A percentile compares a stretch with the other conserved stretches of the same genome.
phyloP scores from a whole-genome alignment of 805 yeast species.

The Teunomyces tritomae region DNA sequence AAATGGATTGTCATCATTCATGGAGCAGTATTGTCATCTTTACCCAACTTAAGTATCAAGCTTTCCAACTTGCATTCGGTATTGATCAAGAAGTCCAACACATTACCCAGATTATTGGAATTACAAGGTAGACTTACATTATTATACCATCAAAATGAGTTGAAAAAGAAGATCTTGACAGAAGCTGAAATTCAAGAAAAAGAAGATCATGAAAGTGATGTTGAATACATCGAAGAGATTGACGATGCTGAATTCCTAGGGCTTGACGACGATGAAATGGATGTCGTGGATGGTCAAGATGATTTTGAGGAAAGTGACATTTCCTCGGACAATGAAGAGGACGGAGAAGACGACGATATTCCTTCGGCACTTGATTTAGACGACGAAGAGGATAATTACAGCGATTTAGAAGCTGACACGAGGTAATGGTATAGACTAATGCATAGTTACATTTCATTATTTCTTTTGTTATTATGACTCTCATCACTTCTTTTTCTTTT shows the following conservation, averaged over 20 bases:
- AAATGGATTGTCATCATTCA: conserved; percentile 56
- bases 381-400: conserved; percentile 19
- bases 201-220: conserved; percentile 46
- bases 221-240: conserved; percentile 72
- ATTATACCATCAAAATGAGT: conserved; percentile 43
- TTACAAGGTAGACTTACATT: conserved; percentile 49
- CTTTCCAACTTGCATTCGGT: conserved; percentile 47
- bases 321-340: conserved; percentile 20
- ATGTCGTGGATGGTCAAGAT: conserved; percentile 13
- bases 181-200: conserved; percentile 21
- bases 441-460: conserved; percentile 1
- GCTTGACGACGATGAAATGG: conserved; percentile 15
- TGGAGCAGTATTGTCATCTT: conserved; percentile 48
- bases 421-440: conserved; percentile 6
- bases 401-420: conserved; percentile 16
- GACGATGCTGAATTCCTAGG: conserved; percentile 45
- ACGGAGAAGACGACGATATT: conserved; percentile 12
- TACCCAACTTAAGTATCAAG: conserved; percentile 43
- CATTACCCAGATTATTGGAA: conserved; percentile 50
- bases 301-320: conserved; percentile 14
- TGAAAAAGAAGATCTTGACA: conserved; percentile 38
- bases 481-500: too few relatives aligned
- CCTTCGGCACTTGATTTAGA: conserved; percentile 15
- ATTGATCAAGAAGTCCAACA: conserved; percentile 46
- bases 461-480: too few relatives aligned